Base-by-base conservation (phyloP, 1,284 basidiomycete species). In the Macrocystidia cucumis region DNA sequence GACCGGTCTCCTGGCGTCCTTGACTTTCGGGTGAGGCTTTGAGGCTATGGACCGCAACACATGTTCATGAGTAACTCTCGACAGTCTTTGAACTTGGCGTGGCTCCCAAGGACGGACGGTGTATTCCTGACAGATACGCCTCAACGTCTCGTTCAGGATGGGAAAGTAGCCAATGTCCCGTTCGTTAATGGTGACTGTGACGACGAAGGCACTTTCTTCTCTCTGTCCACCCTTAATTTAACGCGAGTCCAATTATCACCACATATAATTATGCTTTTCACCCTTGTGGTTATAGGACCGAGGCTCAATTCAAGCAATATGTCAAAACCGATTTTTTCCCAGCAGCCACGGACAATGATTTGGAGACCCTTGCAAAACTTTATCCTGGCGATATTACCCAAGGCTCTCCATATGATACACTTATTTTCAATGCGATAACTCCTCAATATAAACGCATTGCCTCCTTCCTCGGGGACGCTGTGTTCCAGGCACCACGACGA, bases 401-500 rank as follows among this genome's bases (percentile, higher is more conserved):
- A 44, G 72, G 74, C 3, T 74, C 74, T 1, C 74, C 74, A 0
- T 78, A 64, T 43, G 52, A 59, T 35, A 76, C 74, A 0, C 62
- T 69, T 0, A 40, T 54, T 20, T 29, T 60, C 4, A 69, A 74
- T 39, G 60, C 56, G 0, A 38, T 75, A 5, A 62, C 67, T 0
- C 66, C 68, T 0, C 60, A 76, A 40, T 77, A 57, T 55, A 75
- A 78, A 49, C 57, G 74, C 14, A 44, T 77, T 1, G 64, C 75
- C 5, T 58, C 73, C 0, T 50, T 78, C 40, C 58, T 59, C 28
- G 75, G 73, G 0, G 76, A 78, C 39, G 50, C 58, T 1, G 56
- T 67, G 1, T 77, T 79, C 55, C 72, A 78, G 37, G 71, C 60
- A 0, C 68, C 72, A 2, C 57, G 74, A 11, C 54, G 73, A n/a